Evolutionary conservation across 2,329 filamentous ascomycete species (phyloP).

Genomic region (Exophiala alcalophila): DNA sequence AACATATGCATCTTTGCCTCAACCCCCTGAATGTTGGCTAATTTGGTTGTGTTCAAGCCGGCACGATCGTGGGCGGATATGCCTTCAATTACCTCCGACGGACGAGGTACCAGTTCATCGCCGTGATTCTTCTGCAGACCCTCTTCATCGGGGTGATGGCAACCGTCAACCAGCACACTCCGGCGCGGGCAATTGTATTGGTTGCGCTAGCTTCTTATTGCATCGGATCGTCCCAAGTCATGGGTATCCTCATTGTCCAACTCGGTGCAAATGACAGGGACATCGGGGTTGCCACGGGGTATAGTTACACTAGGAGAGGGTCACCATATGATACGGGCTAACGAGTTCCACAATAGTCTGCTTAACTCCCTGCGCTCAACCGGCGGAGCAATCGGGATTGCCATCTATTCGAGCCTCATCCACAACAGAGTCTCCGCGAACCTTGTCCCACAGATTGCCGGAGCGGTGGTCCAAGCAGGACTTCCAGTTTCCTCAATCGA

Average conservation of each 20-base stretch:
- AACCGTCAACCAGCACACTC: slow-evolving; percentile 7
- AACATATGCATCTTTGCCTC: no score
- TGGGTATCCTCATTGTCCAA: slow-evolving; percentile 3
- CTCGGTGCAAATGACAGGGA: slow-evolving; percentile 5
- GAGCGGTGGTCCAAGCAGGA: slow-evolving; percentile 4
- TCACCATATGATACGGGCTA: background rate
- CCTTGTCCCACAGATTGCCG: slow-evolving; percentile 1
- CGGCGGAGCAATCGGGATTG: slow-evolving; percentile 5
- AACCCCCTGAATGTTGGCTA: background rate
- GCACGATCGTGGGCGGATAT: background rate
- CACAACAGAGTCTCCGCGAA: background rate
- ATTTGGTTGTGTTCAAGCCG: background rate
- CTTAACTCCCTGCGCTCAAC: slow-evolving; percentile 6
- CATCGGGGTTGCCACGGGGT: slow-evolving; percentile 8
- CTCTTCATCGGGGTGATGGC: slow-evolving; percentile 4
- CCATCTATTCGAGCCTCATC: slow-evolving; percentile 2
- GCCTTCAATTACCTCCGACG: background rate
- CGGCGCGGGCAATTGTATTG: slow-evolving; percentile 6
- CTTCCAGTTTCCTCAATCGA: background rate
- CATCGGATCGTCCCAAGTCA: slow-evolving; percentile 3
- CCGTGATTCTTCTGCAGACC: background rate
- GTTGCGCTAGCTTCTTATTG: slow-evolving; percentile 1
- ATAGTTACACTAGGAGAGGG: background rate
- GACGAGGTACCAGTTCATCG: slow-evolving; percentile 1
- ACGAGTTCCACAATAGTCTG: background rate